A percentile compares a stretch with the other conserved stretches of the same genome.
phyloP scores from a whole-genome alignment of 345 rosid species.

The Gossypium herbaceum region DNA sequence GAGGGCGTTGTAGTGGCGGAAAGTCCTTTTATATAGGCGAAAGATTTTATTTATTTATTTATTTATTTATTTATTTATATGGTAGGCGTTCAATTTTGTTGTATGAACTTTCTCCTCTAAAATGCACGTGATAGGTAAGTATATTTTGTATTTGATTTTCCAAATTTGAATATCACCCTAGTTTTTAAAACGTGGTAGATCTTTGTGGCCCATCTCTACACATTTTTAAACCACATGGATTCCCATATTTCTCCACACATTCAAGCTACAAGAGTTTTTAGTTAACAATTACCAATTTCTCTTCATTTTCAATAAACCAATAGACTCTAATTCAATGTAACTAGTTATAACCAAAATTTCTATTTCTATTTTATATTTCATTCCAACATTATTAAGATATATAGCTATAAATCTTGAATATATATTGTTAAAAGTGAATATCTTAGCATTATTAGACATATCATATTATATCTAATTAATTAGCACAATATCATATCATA shows the following conservation, averaged over 20 bases:
- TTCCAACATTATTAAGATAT: too few relatives aligned
- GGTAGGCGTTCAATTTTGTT: background rate
- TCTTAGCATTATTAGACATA: too few relatives aligned
- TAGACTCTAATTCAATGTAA: too few relatives aligned
- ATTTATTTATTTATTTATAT: background rate
- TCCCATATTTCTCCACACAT: too few relatives aligned
- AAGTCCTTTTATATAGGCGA: conserved; percentile 12
- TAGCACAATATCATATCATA: too few relatives aligned
- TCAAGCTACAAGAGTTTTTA: background rate
- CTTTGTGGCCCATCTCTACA: background rate
- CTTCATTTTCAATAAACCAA: too few relatives aligned
- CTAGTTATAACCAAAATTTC: too few relatives aligned
- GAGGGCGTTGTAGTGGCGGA: conserved; percentile 16
- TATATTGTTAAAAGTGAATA: too few relatives aligned
- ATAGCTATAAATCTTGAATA: too few relatives aligned
- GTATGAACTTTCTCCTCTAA: conserved; percentile 11
- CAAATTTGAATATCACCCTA: background rate
- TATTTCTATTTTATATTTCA: too few relatives aligned
- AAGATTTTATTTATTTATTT: background rate
- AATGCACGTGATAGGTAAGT: conserved; percentile 54
- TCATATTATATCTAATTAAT: too few relatives aligned
- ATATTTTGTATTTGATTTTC: conserved; percentile 16
- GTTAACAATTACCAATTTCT: too few relatives aligned
- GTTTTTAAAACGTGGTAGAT: conserved; percentile 20
- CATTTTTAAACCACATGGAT: background rate